Evolutionary conservation across 768 basidiomycete species (phyloP).

Genomic region (Lepiota venenata): DNA sequence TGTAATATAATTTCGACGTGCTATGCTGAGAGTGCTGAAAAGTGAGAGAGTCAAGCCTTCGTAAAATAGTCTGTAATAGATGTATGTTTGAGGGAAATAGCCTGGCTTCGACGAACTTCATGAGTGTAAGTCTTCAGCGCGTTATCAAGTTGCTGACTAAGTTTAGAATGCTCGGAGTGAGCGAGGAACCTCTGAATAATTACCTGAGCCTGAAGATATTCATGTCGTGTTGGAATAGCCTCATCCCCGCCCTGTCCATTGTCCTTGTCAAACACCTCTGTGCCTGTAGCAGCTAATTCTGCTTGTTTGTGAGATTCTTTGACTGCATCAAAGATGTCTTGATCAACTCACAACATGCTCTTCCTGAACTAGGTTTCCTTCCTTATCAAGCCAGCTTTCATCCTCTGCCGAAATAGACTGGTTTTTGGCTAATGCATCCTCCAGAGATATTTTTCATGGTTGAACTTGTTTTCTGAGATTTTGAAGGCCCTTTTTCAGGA

Average conservation of each 20-base stretch:
- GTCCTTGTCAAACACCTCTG: no score
- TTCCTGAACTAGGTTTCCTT: constrained; percentile 7
- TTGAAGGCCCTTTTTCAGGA: neutral
- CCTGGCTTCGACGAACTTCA: no score
- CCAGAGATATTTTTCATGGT: neutral
- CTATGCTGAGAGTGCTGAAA: no score
- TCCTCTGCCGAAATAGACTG: constrained; percentile 4
- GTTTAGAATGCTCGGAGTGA: neutral
- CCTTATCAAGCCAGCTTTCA: constrained; percentile 8
- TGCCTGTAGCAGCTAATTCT: neutral
- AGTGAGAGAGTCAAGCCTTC: no score
- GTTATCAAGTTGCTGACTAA: neutral
- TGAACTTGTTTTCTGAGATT: neutral
- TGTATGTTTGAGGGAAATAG: no score
- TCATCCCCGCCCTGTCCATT: no score
- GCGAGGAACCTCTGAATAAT: neutral
- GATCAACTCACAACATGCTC: constrained; percentile 1
- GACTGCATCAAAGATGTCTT: neutral
- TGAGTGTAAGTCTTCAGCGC: neutral
- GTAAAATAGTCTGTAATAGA: no score
- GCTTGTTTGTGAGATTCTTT: neutral
- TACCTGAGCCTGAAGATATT: no score
- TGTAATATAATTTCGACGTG: no score
- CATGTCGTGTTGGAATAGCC: no score
- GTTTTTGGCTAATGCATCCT: neutral